Base-by-base conservation (phyloP, 768 basidiomycete genomes). In the Boletus bicolor region DNA sequence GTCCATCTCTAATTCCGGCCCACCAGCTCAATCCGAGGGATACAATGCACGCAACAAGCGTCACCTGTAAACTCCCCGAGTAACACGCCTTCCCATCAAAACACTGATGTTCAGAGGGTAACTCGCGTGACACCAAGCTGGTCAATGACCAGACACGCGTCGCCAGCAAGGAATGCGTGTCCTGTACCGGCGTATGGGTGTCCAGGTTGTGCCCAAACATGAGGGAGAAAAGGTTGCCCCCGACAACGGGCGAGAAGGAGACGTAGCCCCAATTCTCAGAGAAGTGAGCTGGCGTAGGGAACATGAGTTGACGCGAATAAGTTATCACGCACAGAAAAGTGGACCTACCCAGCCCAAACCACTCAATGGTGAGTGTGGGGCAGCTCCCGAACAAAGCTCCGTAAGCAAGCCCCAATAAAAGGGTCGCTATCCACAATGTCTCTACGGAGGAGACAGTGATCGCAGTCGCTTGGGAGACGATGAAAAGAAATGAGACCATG, bases 221-320 rank as follows among this genome's bases (percentile, higher is more conserved):
- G 49, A 95, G 61, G n/a, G 91, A 92, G 69, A 93, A 89, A 1
- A 93, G 44, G 72, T 94, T 95, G 0, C 87, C 87, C 4, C 87
- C 89, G 7, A 86, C n/a, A 51, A 92, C 72, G 1, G 93, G 91
- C 1, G 89, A 81, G 45, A 91, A 72, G 19, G 83, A 82, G 26
- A 89, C 76, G 65, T 81, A 90, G 9, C 92, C 92, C 88, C 87
- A 93, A 71, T 94, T 94, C 73, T 93, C 87, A 1, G 85, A 86
- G 61, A 90, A 88, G 66, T 88, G 87, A 12, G 76, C 85, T 86
- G 59, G 14, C 21, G 10, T 6, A 32, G 30, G 39, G 9, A 28
- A 36, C 2, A 54, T 41, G 28, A 48, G 36, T n/a, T 9, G 10
- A 30, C 24, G 41, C 3, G 7, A 5, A 30, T 6, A 28, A 41